Percentiles rank a stretch among this genome's conserved stretches.
Conservation (phyloP, 1,284 basidiomycete species). For the Fomitopsis palustris region DNA sequence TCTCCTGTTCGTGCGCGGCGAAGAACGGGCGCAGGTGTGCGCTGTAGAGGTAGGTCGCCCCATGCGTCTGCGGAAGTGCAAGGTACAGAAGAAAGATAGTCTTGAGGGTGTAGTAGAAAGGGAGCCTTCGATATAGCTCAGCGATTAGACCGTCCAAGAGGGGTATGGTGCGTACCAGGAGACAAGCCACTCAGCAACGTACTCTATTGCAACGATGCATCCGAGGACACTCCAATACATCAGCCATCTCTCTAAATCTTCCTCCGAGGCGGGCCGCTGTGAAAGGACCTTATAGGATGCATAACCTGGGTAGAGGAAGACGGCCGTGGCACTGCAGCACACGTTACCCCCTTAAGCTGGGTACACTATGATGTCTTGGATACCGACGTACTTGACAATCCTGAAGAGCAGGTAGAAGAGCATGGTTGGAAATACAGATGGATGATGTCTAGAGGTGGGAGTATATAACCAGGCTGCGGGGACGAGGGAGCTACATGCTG, state of each 20-base stretch:
- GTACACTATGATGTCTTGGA: not conserved
- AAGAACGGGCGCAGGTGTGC: slow-evolving; percentile 79
- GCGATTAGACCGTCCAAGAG: slow-evolving; percentile 1
- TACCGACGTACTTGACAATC: slow-evolving; percentile 19
- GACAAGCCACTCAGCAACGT: slow-evolving; percentile 79
- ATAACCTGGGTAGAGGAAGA: slow-evolving; percentile 82
- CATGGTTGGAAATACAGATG: slow-evolving; percentile 13
- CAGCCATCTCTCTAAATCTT: slow-evolving; percentile 80
- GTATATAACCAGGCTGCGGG: not conserved
- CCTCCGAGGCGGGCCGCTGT: slow-evolving; percentile 74
- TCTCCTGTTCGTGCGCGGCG: slow-evolving; percentile 70
- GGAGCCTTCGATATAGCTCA: slow-evolving; percentile 58
- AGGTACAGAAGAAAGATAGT: slow-evolving; percentile 85
- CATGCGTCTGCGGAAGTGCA: slow-evolving; percentile 84
- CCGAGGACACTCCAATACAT: slow-evolving; percentile 91
- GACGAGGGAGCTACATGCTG: not conserved
- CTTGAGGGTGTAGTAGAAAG: slow-evolving; percentile 84
- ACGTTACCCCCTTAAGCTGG: slow-evolving; percentile 7
- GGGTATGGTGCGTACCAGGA: slow-evolving; percentile 55
- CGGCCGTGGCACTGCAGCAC: slow-evolving; percentile 51
- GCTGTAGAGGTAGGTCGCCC: slow-evolving; percentile 78
- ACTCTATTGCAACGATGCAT: slow-evolving; percentile 70
- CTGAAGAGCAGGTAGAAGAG: slow-evolving; percentile 28
- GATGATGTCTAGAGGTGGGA: not conserved
- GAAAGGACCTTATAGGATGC: slow-evolving; percentile 84